A percentile compares a stretch with the other conserved stretches of the same genome.
Conservation (phyloP, 2,329 filamentous ascomycete species). For the Fonsecaea pugnacius region DNA sequence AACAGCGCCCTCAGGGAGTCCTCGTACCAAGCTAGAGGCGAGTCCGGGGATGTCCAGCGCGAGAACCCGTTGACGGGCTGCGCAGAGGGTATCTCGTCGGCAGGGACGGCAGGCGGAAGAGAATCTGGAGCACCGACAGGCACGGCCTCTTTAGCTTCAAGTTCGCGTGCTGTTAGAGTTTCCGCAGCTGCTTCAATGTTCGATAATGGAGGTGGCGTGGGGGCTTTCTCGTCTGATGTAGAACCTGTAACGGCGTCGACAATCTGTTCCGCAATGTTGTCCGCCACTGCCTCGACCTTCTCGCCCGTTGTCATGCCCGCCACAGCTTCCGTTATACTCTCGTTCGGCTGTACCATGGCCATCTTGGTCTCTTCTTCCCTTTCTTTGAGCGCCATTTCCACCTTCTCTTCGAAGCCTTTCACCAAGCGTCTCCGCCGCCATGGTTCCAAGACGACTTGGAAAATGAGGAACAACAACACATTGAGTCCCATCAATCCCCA, state of each 20-base stretch:
- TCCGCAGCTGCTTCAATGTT: conserved; percentile 30
- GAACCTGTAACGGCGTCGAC: conserved; percentile 30
- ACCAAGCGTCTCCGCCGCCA: conserved; percentile 84
- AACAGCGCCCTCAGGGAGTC: conserved; percentile 61
- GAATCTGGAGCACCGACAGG: conserved; percentile 4
- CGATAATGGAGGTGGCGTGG: not conserved
- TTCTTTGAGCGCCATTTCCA: conserved; percentile 71
- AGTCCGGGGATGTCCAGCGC: conserved; percentile 34
- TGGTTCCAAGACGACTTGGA: conserved; percentile 89
- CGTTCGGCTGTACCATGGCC: conserved; percentile 23
- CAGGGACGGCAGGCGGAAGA: conserved; percentile 10
- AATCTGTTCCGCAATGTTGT: conserved; percentile 32
- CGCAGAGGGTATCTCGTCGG: conserved; percentile 28
- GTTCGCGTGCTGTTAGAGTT: conserved; percentile 20
- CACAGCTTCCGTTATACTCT: conserved; percentile 8
- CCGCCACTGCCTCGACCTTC: conserved; percentile 32
- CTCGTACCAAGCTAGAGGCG: conserved; percentile 53
- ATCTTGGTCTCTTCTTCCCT: conserved; percentile 44
- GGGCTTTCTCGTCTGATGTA: conserved; percentile 11
- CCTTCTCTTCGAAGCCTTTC: conserved; percentile 78
- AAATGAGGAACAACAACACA: conserved; percentile 80
- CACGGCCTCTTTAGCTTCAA: conserved; percentile 19
- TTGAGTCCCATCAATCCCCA: conserved; percentile 99
- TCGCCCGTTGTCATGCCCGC: conserved; percentile 19
- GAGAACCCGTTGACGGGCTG: conserved; percentile 28